Conservation (phyloP, 2,329 filamentous ascomycete genomes). For the Colletotrichum musae region DNA sequence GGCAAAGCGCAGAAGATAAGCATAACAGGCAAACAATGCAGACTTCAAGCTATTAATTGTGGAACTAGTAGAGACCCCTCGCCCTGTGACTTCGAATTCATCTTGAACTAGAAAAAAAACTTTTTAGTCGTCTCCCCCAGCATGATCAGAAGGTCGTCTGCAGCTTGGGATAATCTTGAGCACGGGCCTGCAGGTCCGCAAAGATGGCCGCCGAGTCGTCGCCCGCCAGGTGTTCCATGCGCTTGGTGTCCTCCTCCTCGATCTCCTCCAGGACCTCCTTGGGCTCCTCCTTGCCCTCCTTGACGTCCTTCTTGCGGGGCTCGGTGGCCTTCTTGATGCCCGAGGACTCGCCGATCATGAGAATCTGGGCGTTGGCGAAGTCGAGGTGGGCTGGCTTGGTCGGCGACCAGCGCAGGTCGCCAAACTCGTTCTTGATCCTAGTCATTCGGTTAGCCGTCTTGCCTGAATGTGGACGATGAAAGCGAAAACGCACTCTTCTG, state of each 20-base stretch:
- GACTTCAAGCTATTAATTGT: too few relatives aligned
- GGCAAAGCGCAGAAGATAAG: too few relatives aligned
- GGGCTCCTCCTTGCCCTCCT: constrained; percentile 74
- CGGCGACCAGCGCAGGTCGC: constrained; percentile 80
- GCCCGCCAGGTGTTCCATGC: constrained; percentile 68
- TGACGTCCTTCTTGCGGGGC: constrained; percentile 67
- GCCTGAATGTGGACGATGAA: not conserved
- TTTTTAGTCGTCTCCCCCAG: not conserved
- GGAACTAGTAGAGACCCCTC: too few relatives aligned
- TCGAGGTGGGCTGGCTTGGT: constrained; percentile 81
- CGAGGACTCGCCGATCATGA: constrained; percentile 81
- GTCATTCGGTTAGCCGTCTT: not conserved
- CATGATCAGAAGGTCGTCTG: constrained; percentile 66
- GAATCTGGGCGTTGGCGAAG: constrained; percentile 81
- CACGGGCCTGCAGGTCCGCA: constrained; percentile 59
- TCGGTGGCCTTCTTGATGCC: constrained; percentile 71
- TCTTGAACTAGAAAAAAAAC: too few relatives aligned
- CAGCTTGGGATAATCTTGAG: constrained; percentile 75
- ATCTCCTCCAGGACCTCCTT: constrained; percentile 81
- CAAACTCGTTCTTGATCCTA: constrained; percentile 80
- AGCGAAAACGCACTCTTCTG: constrained; percentile 70
- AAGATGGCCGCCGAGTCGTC: constrained; percentile 64
- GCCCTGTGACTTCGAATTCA: too few relatives aligned
- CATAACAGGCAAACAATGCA: too few relatives aligned
- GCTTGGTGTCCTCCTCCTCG: constrained; percentile 80